Base-by-base conservation (phyloP, 1,284 basidiomycete species). In the Pseudozyma sp. region DNA sequence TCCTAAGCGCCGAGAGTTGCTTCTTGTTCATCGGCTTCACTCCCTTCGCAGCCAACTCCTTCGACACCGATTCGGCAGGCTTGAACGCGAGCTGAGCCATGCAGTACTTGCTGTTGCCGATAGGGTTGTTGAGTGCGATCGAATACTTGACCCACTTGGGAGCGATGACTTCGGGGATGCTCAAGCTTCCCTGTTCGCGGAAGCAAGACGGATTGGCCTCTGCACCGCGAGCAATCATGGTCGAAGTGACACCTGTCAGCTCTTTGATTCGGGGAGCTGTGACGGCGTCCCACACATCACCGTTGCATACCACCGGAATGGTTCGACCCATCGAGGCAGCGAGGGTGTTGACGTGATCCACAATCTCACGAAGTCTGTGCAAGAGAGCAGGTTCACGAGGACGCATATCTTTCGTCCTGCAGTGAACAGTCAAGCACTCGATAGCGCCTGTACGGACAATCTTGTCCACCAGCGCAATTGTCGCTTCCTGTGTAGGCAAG, bases 141-240 rank as follows among this genome's bases (percentile, higher is more conserved):
- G 79, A 75, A 42, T 82, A 80, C 18, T 57, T 72, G 42, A 82
- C 53, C 78, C 76, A 81, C 48, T 79, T 72, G 12, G 82, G 83
- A 31, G 78, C 82, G 48, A 84, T 63, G 36, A 64, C 69, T n/a
- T 73, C 69, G 1, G 78, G 76, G 12, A 74, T 63, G 55, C 80
- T 83, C 35, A 63, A 36, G 14, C 61, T 57, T 21, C 80, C 74
- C 42, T 73, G 40, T 31, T 88, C 85, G 1, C 90, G 89, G 86
- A 99, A 99, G 79, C 93, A 92, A 0, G 92, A 91, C 0, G 95
- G 94, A 85, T 99, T 99, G 10, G 91, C 86, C 86, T 99, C 97
- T 8, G 95, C 95, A 0, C 92, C 93, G 13, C 95, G 91, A 8
- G 96, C 97, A 47, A 99, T 92, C 96, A 99, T 99, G 36, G 94